phyloP scores from a whole-genome alignment of 805 yeast genomes.

The Pachysolen tannophilus region DNA sequence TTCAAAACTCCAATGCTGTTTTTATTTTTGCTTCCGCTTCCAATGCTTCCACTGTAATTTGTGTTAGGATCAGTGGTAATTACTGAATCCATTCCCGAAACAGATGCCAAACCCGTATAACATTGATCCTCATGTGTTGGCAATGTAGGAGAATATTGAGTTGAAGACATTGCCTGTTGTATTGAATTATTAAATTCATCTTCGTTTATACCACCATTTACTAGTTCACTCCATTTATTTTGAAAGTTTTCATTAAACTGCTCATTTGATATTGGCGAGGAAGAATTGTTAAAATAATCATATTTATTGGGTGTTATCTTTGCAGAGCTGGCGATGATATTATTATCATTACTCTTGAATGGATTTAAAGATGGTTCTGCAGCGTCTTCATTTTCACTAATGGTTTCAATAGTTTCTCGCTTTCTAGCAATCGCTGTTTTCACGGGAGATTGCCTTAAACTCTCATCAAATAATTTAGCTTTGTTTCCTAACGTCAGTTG shows the following conservation, averaged over 20 bases:
- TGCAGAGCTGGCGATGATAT: too few species aligned
- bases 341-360: neutral
- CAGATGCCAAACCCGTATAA: too few species aligned
- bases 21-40: too few species aligned
- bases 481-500: too few species aligned
- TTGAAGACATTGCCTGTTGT: too few species aligned
- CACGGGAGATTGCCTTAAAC: neutral
- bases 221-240: constrained; percentile 21
- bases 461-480: too few species aligned
- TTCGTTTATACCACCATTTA: constrained; percentile 23
- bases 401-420: neutral
- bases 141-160: constrained; percentile 11
- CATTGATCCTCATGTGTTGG: too few species aligned
- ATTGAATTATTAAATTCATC: constrained; percentile 12
- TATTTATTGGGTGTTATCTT: constrained; percentile 3
- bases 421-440: neutral
- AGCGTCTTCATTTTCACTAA: neutral
- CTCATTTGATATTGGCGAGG: too few species aligned
- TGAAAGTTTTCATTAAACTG: constrained; percentile 19
- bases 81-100: too few species aligned
- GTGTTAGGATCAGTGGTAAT: too few species aligned
- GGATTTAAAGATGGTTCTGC: neutral
- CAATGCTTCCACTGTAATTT: too few species aligned
- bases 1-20: neutral
- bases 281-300: too few species aligned